A percentile compares a stretch with the other conserved stretches of the same genome.
These are phyloP conservation scores for Aspergillus haitiensis DNA, from an alignment of 495 filamentous ascomycete genomes.

Conservation along the genomic window DNA sequence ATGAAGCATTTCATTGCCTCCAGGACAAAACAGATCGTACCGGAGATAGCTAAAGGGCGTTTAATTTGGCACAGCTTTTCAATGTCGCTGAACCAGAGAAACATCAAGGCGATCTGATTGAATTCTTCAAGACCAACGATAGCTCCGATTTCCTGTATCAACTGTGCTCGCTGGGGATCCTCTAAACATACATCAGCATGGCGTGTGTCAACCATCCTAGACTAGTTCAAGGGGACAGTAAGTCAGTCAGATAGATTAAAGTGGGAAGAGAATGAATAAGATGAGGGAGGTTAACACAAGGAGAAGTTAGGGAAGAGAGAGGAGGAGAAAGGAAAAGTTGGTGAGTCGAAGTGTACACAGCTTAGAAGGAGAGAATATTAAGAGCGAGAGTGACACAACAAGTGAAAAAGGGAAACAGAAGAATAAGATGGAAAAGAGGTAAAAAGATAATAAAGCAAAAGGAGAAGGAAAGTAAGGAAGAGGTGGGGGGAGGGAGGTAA, in stretches of 20 bases:
- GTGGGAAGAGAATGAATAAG: neutral
- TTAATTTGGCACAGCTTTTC: neutral
- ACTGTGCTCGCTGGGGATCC: neutral
- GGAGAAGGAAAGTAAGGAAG: neutral
- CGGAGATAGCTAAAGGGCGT: neutral
- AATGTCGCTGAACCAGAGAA: neutral
- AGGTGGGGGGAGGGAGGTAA: neutral
- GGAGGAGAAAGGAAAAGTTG: neutral
- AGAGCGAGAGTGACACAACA: too few species aligned
- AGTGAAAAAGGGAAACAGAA: too few species aligned
- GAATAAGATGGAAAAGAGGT: too few species aligned
- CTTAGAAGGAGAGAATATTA: too few species aligned
- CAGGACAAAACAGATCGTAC: neutral
- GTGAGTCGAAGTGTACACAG: too few species aligned
- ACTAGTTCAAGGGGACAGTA: neutral
- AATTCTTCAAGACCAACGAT: neutral
- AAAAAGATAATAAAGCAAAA: neutral
- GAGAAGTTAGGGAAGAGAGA: neutral
- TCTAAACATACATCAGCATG: neutral
- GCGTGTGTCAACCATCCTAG: neutral
- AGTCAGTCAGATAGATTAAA: neutral
- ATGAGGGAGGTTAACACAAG: neutral
- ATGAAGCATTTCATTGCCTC: neutral
- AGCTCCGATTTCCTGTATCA: neutral
- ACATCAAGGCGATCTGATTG: neutral